Percentiles rank a stretch among this genome's conserved stretches.
Conservation (phyloP, 192 early-diverging fungal genomes). For the Lobosporangium transversale region DNA sequence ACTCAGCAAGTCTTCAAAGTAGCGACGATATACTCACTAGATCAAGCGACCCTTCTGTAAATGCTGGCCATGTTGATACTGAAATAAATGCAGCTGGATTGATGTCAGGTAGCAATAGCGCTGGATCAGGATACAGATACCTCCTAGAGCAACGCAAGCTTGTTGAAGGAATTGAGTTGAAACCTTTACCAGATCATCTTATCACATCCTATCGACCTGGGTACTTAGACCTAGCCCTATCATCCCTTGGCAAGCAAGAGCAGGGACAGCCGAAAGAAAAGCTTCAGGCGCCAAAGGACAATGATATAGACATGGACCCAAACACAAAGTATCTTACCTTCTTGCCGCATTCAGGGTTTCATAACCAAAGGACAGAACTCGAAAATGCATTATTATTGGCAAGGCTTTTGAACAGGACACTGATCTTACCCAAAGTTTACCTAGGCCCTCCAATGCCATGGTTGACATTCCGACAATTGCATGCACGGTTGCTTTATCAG, state of each 20-base stretch:
- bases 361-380: constrained; percentile 64
- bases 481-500: constrained; percentile 58
- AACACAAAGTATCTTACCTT: constrained; percentile 54
- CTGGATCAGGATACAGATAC: constrained; percentile 5
- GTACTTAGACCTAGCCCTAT: not conserved
- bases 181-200: constrained; percentile 19
- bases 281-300: not conserved
- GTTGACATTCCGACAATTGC: constrained; percentile 53
- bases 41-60: too few relatives aligned
- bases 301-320: constrained; percentile 8
- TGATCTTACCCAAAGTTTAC: constrained; percentile 62
- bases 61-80: too few relatives aligned
- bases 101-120: not conserved
- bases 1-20: not conserved
- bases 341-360: constrained; percentile 65
- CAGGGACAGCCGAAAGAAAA: not conserved
- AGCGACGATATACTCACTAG: too few relatives aligned
- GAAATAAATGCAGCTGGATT: not conserved
- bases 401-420: constrained; percentile 57
- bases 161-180: constrained; percentile 15
- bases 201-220: constrained; percentile 40
- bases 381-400: constrained; percentile 60
- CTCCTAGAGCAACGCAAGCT: constrained; percentile 24
- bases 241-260: not conserved
- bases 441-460: constrained; percentile 67